Conservation (phyloP, 768 basidiomycete species). For the Rhodotorula babjevae region DNA sequence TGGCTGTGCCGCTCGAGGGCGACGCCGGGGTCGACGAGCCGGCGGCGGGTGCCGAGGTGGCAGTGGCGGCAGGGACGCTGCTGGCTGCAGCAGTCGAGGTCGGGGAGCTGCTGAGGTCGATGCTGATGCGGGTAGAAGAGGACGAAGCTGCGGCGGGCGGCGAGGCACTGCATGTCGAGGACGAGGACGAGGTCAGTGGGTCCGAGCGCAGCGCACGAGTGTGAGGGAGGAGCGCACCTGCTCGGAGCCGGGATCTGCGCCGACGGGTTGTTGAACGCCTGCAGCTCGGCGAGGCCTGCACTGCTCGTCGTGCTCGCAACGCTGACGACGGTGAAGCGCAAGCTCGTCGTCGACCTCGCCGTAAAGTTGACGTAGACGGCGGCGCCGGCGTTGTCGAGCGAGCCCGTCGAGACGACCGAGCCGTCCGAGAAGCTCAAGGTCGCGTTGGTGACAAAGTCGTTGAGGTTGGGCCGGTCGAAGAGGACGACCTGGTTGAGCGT, state of each 20-base stretch:
- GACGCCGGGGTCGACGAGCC: too few species aligned
- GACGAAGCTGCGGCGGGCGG: too few species aligned
- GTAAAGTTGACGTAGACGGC: not conserved
- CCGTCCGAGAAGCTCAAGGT: constrained; percentile 16
- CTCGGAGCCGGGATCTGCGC: not conserved
- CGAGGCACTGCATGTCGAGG: too few species aligned
- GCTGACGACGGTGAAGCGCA: not conserved
- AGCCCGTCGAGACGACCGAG: not conserved
- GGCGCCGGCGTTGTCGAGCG: constrained; percentile 20
- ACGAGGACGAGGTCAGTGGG: too few species aligned
- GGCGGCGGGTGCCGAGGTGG: too few species aligned
- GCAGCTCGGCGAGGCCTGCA: constrained; percentile 8
- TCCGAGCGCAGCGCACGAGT: too few species aligned
- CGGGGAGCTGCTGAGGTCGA: too few species aligned
- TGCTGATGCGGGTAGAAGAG: too few species aligned
- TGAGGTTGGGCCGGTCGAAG: constrained; percentile 30
- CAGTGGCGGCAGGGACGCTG: too few species aligned
- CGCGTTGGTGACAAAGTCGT: constrained; percentile 14
- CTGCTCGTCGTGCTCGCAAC: not conserved
- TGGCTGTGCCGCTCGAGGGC: too few species aligned
- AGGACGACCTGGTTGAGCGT: constrained; percentile 18
- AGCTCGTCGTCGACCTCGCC: not conserved
- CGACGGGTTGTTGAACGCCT: constrained; percentile 5
- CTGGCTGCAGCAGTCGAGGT: too few species aligned
- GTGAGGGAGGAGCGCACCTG: not conserved